Evolutionary conservation across 768 basidiomycete species (phyloP), one percentile per base, ranked within the genome.

Genomic region (Gautieria morchelliformis): DNA sequence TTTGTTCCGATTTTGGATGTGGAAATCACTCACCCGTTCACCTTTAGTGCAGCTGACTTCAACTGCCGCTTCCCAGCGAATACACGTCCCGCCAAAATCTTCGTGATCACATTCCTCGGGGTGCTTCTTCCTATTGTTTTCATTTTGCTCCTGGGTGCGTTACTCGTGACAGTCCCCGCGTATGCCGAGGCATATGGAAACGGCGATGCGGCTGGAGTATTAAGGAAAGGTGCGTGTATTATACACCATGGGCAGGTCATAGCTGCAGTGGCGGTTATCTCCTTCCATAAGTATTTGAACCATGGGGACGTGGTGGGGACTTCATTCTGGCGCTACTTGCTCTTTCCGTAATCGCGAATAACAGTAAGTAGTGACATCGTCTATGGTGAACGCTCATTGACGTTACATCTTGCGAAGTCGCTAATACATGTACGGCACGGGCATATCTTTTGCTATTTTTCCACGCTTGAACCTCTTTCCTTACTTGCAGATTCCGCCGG

Each of bases 41-140:
- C 77, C 1, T 61, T 81, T 37, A 55, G 53, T 0, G 79, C 78
- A 3, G 79, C 80, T 6, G 80, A 81, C 63, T 81, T 78, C 64
- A 80, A 79, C 61, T 75, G 75, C 61, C 70, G 74, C 24, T 66
- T 81, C 0, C 80, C 80, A 0, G 73, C 61, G 2, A 62, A 76
- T 53, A 78, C 74, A 3, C 68, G 71, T 11, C 64, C 72, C 20
- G 64, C 65, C 53, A 73, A 72, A 27, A 70, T 81, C 17, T 81
- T 82, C 66, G 35, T 70, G 11, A 59, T 81, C 47, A 80, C 80
- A 0, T 79, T 75, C 64, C 75, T 75, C 40, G 80, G 80, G 1
- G 60, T 81, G 9, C 77, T 71, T 66, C 72, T 80, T 37, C 80
- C 80, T 0, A 70, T 73, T 30, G 63, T 65, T 40, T 78, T 78